These are phyloP conservation scores for Neopestalotiopsis sp. DNA, from an alignment of 2,329 filamentous ascomycete genomes.

Conservation along the genomic window DNA sequence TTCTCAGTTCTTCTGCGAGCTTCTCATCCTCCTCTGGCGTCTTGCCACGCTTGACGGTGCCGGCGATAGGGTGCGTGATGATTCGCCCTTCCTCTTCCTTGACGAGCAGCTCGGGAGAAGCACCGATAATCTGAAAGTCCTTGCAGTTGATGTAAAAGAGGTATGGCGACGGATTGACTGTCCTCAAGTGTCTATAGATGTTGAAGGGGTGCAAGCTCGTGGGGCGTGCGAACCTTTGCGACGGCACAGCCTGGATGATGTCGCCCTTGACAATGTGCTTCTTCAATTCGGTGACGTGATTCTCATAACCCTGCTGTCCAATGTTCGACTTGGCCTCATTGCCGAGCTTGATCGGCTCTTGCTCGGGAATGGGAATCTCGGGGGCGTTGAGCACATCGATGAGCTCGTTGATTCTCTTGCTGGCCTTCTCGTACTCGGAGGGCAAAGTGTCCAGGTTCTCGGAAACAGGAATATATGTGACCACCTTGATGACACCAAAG, in stretches of 20 bases:
- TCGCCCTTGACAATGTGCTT: constrained; percentile 89
- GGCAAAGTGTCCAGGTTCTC: constrained; percentile 60
- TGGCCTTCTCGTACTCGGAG: constrained; percentile 73
- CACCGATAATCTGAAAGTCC: constrained; percentile 93
- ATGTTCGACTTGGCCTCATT: constrained; percentile 92
- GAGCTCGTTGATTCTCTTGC: constrained; percentile 66
- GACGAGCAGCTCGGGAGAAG: constrained; percentile 92
- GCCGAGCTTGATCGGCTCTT: constrained; percentile 73
- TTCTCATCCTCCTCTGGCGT: constrained; percentile 81
- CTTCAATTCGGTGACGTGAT: constrained; percentile 85
- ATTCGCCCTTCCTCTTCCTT: constrained; percentile 87
- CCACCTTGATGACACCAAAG: constrained; percentile 89
- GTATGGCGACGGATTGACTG: constrained; percentile 97
- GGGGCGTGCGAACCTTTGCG: constrained; percentile 87
- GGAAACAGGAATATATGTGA: constrained; percentile 84
- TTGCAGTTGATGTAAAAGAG: constrained; percentile 94
- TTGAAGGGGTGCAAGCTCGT: constrained; percentile 96
- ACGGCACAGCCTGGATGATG: constrained; percentile 97
- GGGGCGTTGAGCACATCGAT: constrained; percentile 75
- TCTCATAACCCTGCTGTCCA: constrained; percentile 85
- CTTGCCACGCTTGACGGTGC: constrained; percentile 87
- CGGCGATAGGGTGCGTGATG: constrained; percentile 96
- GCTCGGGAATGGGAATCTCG: constrained; percentile 78
- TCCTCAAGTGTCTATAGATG: constrained; percentile 93
- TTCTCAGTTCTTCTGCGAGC: constrained; percentile 77